Conservation (phyloP, 176 grass and related monocot genomes). For the Aegilops sharonensis region DNA sequence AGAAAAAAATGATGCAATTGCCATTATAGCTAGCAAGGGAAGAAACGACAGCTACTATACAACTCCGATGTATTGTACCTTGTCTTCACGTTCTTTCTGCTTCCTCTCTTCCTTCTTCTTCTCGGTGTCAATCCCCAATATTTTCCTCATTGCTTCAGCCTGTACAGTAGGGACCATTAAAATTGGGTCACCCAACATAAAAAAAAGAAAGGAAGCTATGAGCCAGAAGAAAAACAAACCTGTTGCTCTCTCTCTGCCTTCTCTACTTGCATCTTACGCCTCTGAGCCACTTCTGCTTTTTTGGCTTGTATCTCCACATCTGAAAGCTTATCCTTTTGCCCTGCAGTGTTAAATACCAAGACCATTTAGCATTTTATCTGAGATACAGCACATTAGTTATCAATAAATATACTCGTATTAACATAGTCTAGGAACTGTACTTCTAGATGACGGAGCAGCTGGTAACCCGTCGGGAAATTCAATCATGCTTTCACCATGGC, state of each 20-base stretch:
- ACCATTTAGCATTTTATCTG: constrained; percentile 22
- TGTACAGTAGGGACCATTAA: constrained; percentile 25
- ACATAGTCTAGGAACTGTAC: constrained; percentile 47
- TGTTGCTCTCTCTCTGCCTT: constrained; percentile 86
- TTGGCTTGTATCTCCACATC: constrained; percentile 84
- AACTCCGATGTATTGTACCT: constrained; percentile 29
- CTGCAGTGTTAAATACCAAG: constrained; percentile 43
- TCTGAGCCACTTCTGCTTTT: constrained; percentile 88
- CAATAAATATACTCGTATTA: constrained; percentile 40
- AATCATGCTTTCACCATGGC: constrained; percentile 65
- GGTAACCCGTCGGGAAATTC: constrained; percentile 94
- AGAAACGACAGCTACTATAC: background rate
- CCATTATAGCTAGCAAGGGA: background rate
- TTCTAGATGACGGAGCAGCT: constrained; percentile 86
- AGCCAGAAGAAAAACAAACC: constrained; percentile 45
- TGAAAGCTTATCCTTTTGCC: constrained; percentile 81
- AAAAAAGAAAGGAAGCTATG: background rate
- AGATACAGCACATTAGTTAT: constrained; percentile 12
- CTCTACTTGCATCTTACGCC: constrained; percentile 98
- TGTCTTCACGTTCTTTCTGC: constrained; percentile 55
- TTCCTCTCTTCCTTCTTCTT: constrained; percentile 80
- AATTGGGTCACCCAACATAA: background rate
- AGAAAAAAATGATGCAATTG: background rate
- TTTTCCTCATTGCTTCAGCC: constrained; percentile 81
- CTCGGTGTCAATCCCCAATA: constrained; percentile 68